Evolutionary conservation across 2,329 filamentous ascomycete genomes (phyloP), one percentile per base, ranked within the genome.

Genomic region (Scolecobasidium constrictum): DNA sequence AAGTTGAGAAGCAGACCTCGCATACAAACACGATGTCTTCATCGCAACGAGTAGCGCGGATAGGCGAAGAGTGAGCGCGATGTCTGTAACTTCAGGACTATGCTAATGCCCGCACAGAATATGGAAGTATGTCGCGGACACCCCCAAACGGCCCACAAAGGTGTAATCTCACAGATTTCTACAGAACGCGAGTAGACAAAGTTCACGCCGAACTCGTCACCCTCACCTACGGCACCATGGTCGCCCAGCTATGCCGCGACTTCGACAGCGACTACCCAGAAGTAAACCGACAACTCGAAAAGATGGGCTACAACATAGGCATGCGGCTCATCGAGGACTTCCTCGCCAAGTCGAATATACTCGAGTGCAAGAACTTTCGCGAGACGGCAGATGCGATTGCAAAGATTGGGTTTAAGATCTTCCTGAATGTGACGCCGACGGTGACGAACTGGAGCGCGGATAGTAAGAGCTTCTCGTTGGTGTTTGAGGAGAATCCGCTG

Each of bases 221-320:
- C 36, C 75, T 98, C 55, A 98, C 92, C 22, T 98, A 98, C 63
- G 92, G 92, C 57, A 96, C 92, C 18, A 93, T 98, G 49, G 92
- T 98, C 45, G 85, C 87, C 45, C 90, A 96, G 62, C 72, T 98
- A 51, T 96, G 90, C 69, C 90, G 90, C 63, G 92, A 98, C 68
- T 94, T 90, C 60, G 87, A 95, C 54, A 81, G 78, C 55, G 86
- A 96, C 66, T 98, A 98, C 60, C 71, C 77, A 40, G 87, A 96
- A 61, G 90, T 98, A 59, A 98, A 98, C 68, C 87, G 90, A 62
- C 92, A 98, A 62, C 75, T 98, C 35, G 92, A 98, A 60, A 93
- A 90, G 67, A 98, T 98, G 92, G 92, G 92, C 43, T 95, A 96
- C 68, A 96, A 96, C 57, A 98, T 98, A 50, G 92, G 92, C 20